Evolutionary conservation across 331 rosid genomes (phyloP).

Genomic region (Malus hybrid): DNA sequence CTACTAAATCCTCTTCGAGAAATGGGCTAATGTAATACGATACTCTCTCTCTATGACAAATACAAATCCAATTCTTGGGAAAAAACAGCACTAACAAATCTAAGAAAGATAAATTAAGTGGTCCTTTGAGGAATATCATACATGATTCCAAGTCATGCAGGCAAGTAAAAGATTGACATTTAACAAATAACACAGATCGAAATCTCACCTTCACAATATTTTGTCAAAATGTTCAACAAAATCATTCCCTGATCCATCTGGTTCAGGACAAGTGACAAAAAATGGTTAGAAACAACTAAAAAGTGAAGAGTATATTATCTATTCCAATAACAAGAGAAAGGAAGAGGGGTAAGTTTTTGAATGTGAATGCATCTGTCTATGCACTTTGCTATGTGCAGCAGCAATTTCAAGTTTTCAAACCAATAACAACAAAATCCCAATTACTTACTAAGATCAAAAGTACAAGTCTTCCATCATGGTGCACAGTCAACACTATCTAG

Average conservation of each 20-base stretch:
- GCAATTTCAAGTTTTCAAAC: background rate
- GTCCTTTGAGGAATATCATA: background rate
- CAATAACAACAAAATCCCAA: background rate
- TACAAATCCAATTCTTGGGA: background rate
- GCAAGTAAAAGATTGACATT: background rate
- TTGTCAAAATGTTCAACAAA: slow-evolving; percentile 29
- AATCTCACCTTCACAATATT: slow-evolving; percentile 32
- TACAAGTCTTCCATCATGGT: background rate
- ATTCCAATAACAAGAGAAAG: background rate
- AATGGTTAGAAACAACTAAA: background rate
- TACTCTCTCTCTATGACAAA: background rate
- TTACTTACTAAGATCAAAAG: background rate
- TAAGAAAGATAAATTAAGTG: background rate
- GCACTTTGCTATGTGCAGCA: background rate
- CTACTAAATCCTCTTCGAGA: background rate
- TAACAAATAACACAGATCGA: background rate
- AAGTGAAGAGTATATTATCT: background rate
- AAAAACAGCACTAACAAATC: background rate
- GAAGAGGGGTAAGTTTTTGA: background rate
- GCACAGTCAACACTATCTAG: background rate
- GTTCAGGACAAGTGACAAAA: slow-evolving; percentile 3
- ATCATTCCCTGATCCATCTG: slow-evolving; percentile 32
- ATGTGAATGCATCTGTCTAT: background rate
- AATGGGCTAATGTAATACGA: background rate
- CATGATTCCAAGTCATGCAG: background rate